Conservation (phyloP, 192 early-diverging fungal species). For the Coemansia sp. region DNA sequence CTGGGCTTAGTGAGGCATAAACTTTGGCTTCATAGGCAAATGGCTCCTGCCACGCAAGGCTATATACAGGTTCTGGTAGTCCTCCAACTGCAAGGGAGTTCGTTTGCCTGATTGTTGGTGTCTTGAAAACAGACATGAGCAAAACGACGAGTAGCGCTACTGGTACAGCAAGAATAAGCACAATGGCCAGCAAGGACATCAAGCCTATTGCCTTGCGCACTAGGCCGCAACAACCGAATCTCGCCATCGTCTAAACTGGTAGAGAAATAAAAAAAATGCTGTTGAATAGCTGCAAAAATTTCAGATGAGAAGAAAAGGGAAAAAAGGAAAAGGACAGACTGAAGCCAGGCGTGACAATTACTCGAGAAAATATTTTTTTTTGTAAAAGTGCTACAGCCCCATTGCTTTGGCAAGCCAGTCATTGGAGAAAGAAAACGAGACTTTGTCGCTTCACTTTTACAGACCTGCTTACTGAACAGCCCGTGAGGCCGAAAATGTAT, state of each 20-base stretch:
- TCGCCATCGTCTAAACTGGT: not conserved
- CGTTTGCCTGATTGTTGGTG: not conserved
- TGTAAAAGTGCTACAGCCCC: not conserved
- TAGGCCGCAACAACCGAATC: not conserved
- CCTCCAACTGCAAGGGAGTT: not conserved
- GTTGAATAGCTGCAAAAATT: no score
- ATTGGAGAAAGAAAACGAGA: not conserved
- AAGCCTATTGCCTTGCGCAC: not conserved
- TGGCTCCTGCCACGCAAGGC: conserved; percentile 13
- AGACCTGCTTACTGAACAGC: no score
- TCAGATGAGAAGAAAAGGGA: no score
- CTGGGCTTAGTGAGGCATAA: no score
- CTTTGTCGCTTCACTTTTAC: not conserved
- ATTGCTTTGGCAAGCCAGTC: not conserved
- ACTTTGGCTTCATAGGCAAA: conserved; percentile 21
- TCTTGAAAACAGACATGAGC: not conserved
- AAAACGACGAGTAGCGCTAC: not conserved
- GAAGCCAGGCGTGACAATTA: no score
- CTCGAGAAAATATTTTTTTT: not conserved
- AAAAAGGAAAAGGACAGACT: not conserved
- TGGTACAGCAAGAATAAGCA: not conserved
- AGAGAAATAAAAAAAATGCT: not conserved
- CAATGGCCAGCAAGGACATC: not conserved
- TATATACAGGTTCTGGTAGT: not conserved
- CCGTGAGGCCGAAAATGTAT: no score